Evolutionary conservation across 352 stramenopile species (phyloP).

Genomic region (Globisporangium perplexum): DNA sequence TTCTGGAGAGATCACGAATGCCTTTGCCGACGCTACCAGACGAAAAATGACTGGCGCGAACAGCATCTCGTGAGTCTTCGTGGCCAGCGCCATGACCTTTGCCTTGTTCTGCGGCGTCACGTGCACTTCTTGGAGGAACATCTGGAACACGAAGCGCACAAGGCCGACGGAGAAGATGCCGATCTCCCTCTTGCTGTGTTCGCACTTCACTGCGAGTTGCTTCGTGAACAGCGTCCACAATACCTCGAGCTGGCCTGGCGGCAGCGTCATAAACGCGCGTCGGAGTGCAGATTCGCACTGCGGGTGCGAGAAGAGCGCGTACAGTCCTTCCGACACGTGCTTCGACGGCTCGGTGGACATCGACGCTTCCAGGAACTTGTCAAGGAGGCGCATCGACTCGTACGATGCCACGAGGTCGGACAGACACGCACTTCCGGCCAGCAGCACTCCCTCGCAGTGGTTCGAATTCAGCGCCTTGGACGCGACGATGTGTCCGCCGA

Average conservation of each 20-base stretch:
- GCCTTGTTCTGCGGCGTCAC: conserved; percentile 67
- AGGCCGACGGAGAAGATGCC: conserved; percentile 28
- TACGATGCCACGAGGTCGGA: conserved; percentile 65
- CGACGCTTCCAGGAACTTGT: conserved; percentile 40
- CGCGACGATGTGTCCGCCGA: conserved; percentile 25
- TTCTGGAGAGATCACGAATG: conserved; percentile 23
- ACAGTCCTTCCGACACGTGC: conserved; percentile 28
- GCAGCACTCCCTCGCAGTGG: background rate
- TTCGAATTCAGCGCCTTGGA: conserved; percentile 2
- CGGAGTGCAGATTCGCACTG: conserved; percentile 46
- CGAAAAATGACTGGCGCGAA: conserved; percentile 25
- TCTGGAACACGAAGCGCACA: conserved; percentile 65
- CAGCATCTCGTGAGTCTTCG: conserved; percentile 46
- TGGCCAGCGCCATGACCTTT: conserved; percentile 48
- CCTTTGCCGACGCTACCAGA: conserved; percentile 13
- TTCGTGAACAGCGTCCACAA: conserved; percentile 68
- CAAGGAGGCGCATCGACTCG: conserved; percentile 81
- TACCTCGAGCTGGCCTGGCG: conserved; percentile 70
- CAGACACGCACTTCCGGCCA: conserved; percentile 30
- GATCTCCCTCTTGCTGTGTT: conserved; percentile 4
- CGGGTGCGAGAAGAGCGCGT: conserved; percentile 37
- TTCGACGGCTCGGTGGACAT: conserved; percentile 21
- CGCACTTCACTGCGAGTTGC: conserved; percentile 26
- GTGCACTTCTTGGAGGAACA: conserved; percentile 78
- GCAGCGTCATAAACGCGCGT: conserved; percentile 63